These are phyloP conservation scores for Salix viminalis DNA, from an alignment of 345 rosid species.

Conservation along the genomic window DNA sequence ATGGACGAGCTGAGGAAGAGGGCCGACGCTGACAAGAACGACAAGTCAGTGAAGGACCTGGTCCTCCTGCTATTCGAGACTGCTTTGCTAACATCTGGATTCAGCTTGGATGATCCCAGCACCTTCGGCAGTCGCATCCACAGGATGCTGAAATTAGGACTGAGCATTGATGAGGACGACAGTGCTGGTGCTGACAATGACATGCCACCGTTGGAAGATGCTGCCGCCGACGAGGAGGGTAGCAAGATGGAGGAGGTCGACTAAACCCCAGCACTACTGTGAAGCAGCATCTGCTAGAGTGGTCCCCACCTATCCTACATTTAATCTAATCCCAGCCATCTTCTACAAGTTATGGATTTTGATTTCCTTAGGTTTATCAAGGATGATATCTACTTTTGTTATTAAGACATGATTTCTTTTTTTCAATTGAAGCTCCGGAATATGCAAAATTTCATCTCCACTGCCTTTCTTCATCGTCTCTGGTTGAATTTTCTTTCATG, in stretches of 20 bases:
- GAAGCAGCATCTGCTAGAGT: not conserved
- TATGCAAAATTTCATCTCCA: not conserved
- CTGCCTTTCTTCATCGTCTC: not conserved
- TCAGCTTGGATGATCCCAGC: constrained; percentile 20
- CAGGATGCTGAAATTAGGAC: constrained; percentile 16
- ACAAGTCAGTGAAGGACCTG: constrained; percentile 21
- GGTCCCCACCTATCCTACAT: not conserved
- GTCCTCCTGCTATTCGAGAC: constrained; percentile 17
- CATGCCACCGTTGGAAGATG: constrained; percentile 13
- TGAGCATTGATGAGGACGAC: constrained; percentile 20
- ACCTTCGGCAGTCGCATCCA: constrained; percentile 20
- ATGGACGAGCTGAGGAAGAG: constrained; percentile 23
- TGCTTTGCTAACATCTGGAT: constrained; percentile 16
- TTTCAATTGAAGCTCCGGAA: not conserved
- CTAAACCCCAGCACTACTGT: not conserved
- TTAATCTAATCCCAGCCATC: not conserved
- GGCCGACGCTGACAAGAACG: constrained; percentile 19
- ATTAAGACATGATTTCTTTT: not conserved
- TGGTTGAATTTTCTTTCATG: too few relatives aligned
- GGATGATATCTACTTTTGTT: not conserved
- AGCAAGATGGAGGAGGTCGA: constrained; percentile 24
- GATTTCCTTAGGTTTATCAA: too few relatives aligned
- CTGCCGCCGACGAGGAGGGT: constrained; percentile 4
- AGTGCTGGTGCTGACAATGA: not conserved
- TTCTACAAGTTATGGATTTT: not conserved